Conservation (phyloP, 2,329 filamentous ascomycete genomes). For the Colletotrichum agaves region DNA sequence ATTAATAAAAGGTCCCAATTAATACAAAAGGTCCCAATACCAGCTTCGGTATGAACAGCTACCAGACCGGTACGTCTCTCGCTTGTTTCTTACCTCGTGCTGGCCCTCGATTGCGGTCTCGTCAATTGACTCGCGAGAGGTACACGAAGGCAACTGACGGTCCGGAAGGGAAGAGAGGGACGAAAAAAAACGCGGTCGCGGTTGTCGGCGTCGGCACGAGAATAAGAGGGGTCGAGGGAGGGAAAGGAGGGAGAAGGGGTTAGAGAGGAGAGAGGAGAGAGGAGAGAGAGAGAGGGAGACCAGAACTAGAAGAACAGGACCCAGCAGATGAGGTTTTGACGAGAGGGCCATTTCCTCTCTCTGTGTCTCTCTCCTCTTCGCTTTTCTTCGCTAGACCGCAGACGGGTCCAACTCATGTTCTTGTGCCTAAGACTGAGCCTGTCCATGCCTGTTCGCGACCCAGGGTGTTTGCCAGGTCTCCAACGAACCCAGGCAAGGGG, state of each 20-base stretch:
- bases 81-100: background rate
- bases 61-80: slow-evolving; percentile 18
- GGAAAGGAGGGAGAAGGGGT: slow-evolving; percentile 25
- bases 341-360: background rate
- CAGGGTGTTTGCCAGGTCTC: slow-evolving; percentile 19
- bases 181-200: slow-evolving; percentile 28
- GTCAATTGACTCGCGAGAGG: slow-evolving; percentile 20
- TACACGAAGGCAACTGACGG: slow-evolving; percentile 16
- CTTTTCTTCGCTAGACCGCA: background rate
- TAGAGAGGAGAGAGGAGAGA: slow-evolving; percentile 18
- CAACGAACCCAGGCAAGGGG: slow-evolving; percentile 8
- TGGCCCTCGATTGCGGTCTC: slow-evolving; percentile 14
- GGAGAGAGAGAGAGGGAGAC: slow-evolving; percentile 4
- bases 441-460: slow-evolving; percentile 21
- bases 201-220: slow-evolving; percentile 33
- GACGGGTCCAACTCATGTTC: background rate
- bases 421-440: slow-evolving; percentile 17
- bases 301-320: slow-evolving; percentile 17
- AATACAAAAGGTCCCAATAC: slow-evolving; percentile 16
- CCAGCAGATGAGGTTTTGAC: slow-evolving; percentile 17
- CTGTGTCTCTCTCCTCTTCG: background rate
- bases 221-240: slow-evolving; percentile 18
- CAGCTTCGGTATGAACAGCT: slow-evolving; percentile 7
- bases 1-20: no score
- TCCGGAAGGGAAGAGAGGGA: slow-evolving; percentile 21